A percentile compares a stretch with the other conserved stretches of the same genome.
Conservation (phyloP, 805 yeast genomes). For the Cyberlindnera saturnus region DNA sequence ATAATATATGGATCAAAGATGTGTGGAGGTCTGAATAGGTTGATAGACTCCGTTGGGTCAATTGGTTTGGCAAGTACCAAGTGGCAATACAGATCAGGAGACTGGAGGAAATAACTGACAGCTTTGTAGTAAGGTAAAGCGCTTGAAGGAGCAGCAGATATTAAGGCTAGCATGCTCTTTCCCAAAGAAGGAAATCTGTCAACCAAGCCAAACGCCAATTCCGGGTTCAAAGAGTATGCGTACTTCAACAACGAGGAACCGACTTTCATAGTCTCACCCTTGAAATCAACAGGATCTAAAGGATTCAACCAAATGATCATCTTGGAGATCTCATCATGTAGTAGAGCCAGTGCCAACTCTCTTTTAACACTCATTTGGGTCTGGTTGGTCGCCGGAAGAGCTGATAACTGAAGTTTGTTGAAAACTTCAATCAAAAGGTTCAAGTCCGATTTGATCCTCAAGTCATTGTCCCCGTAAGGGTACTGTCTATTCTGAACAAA, state of each 20-base stretch:
- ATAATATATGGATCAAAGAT: conserved; percentile 58
- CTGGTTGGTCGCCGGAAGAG: conserved; percentile 13
- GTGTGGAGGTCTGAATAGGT: conserved; percentile 70
- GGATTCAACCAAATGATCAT: conserved; percentile 71
- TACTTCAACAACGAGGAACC: conserved; percentile 34
- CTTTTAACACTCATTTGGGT: conserved; percentile 37
- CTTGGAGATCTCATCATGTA: conserved; percentile 69
- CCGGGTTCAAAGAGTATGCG: conserved; percentile 66
- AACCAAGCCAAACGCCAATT: conserved; percentile 64
- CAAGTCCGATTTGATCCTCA: conserved; percentile 66
- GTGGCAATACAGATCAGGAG: conserved; percentile 11
- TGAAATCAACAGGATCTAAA: conserved; percentile 21
- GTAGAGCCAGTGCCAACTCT: conserved; percentile 50
- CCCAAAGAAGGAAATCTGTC: conserved; percentile 45
- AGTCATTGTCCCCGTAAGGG: conserved; percentile 81
- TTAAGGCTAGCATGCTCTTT: conserved; percentile 35
- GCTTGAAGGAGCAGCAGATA: conserved; percentile 51
- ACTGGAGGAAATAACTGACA: conserved; percentile 42
- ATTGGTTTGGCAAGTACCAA: conserved; percentile 39
- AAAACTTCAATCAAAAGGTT: conserved; percentile 48
- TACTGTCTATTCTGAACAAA: conserved; percentile 54
- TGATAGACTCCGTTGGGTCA: conserved; percentile 80
- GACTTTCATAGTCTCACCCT: conserved; percentile 30
- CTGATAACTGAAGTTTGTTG: conserved; percentile 14
- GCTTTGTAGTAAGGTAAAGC: conserved; percentile 55